Evolutionary conservation across 345 rosid genomes (phyloP).

Genomic region (Jatropha curcas): DNA sequence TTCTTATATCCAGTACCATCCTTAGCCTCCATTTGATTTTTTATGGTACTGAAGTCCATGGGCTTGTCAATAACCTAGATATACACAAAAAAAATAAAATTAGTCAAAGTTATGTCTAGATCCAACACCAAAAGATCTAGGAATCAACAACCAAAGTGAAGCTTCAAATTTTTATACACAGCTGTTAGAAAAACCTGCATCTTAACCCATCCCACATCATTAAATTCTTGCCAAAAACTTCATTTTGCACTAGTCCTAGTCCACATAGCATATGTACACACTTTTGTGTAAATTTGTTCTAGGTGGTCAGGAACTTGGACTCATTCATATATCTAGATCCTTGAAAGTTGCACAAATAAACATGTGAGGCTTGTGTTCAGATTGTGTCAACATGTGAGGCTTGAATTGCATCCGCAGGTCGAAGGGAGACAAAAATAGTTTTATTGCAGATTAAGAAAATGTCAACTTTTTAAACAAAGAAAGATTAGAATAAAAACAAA

Average conservation of each 20-base stretch:
- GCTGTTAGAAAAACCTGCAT: not conserved
- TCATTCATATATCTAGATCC: not conserved
- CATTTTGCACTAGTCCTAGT: not conserved
- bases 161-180: not conserved
- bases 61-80: conserved; percentile 91
- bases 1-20: conserved; percentile 79
- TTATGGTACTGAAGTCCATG: conserved; percentile 91
- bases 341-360: not conserved
- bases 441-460: not conserved
- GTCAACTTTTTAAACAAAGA: not conserved
- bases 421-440: not conserved
- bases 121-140: not conserved
- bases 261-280: not conserved
- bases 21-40: conserved; percentile 91
- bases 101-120: conserved; percentile 2
- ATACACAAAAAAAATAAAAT: not conserved
- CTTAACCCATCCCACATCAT: too few species aligned
- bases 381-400: not conserved
- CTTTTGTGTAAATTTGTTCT: not conserved
- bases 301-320: not conserved
- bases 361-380: too few species aligned
- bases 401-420: not conserved
- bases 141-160: not conserved
- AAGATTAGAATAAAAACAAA: too few species aligned
- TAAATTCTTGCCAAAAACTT: not conserved